Conservation (phyloP, 148 eudicot genomes). For the Beta vulgaris region DNA sequence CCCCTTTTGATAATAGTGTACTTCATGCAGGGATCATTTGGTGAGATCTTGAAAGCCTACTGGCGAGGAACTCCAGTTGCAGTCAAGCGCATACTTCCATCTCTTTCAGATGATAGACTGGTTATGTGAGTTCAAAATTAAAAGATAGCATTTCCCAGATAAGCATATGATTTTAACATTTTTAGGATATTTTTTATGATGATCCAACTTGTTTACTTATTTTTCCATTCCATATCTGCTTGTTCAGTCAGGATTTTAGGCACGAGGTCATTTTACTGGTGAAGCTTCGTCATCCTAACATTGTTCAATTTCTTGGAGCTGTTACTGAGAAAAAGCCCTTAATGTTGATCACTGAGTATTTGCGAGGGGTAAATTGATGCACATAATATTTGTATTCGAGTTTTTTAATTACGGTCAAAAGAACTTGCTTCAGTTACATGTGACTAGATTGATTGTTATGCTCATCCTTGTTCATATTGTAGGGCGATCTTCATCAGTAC, state of each 20-base stretch:
- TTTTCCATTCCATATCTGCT: conserved; percentile 14
- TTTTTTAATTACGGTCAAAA: neutral
- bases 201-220: conserved; percentile 4
- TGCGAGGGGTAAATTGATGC: conserved; percentile 68
- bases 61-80: conserved; percentile 99
- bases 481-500: conserved; percentile 95
- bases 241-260: conserved; percentile 92
- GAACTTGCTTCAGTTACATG: neutral
- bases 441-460: neutral
- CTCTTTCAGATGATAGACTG: conserved; percentile 91
- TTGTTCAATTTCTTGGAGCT: conserved; percentile 99
- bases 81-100: conserved; percentile 96
- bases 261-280: conserved; percentile 95
- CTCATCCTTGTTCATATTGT: conserved; percentile 10
- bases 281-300: conserved; percentile 98
- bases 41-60: conserved; percentile 88
- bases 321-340: conserved; percentile 92
- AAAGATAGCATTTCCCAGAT: neutral
- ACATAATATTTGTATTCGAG: neutral
- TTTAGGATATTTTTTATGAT: neutral
- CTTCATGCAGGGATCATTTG: conserved; percentile 86
- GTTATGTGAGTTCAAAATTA: conserved; percentile 65
- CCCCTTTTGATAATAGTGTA: conserved; percentile 27
- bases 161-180: neutral
- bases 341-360: conserved; percentile 92